These are phyloP conservation scores for Bremia lactucae DNA, from an alignment of 352 stramenopile genomes.

Conservation along the genomic window DNA sequence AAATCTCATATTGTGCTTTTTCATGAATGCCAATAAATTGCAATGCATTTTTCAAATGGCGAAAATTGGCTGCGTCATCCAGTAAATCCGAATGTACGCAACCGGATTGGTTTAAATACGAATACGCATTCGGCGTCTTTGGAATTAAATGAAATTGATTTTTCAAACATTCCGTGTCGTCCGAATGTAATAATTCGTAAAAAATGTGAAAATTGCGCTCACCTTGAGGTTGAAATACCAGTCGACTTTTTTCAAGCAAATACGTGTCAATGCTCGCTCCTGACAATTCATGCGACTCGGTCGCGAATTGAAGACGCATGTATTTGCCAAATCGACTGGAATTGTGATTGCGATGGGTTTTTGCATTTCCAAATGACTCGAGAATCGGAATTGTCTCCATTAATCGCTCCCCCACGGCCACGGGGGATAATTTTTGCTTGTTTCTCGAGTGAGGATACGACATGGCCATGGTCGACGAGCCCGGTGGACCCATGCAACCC, in stretches of 20 bases:
- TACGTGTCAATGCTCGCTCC: constrained; percentile 78
- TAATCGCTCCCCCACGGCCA: constrained; percentile 58
- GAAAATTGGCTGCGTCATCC: constrained; percentile 62
- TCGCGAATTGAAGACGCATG: constrained; percentile 77
- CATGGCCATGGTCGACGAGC: constrained; percentile 42
- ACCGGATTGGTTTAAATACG: constrained; percentile 68
- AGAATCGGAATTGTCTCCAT: constrained; percentile 88
- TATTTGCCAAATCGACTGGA: constrained; percentile 89
- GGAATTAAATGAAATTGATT: constrained; percentile 42
- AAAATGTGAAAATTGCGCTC: constrained; percentile 86
- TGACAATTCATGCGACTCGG: constrained; percentile 54
- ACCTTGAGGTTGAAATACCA: constrained; percentile 60
- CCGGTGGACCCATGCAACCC: constrained; percentile 24
- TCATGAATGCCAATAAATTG: constrained; percentile 66
- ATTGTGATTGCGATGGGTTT: constrained; percentile 86
- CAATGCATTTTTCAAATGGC: constrained; percentile 47
- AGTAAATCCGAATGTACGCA: constrained; percentile 61
- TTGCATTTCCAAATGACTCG: constrained; percentile 86
- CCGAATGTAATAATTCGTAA: constrained; percentile 65
- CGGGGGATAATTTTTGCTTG: constrained; percentile 46
- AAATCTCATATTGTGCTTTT: constrained; percentile 58
- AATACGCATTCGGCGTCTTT: constrained; percentile 48
- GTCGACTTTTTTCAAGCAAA: constrained; percentile 73
- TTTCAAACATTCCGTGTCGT: constrained; percentile 40
- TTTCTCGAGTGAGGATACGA: constrained; percentile 61